Evolutionary conservation across 2,329 filamentous ascomycete genomes (phyloP).

Genomic region (Nemania serpens): DNA sequence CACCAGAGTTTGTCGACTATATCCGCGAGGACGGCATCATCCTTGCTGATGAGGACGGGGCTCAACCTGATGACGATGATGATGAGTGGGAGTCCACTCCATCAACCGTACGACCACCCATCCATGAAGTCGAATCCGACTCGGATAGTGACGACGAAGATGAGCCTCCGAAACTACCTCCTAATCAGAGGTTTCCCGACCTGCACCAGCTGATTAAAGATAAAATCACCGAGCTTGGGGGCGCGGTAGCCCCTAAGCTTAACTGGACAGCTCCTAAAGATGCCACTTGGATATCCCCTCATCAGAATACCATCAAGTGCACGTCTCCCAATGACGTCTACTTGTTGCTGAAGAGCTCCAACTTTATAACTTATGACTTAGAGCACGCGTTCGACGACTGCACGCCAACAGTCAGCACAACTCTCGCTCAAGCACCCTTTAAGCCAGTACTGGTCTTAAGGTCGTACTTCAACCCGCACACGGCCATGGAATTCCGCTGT

Average conservation of each 20-base stretch:
- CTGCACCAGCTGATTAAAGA: constrained; percentile 77
- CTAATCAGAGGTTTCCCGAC: constrained; percentile 66
- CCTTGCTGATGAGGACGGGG: constrained; percentile 74
- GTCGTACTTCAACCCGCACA: constrained; percentile 86
- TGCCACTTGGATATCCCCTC: constrained; percentile 84
- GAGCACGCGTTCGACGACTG: constrained; percentile 90
- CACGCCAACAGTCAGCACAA: constrained; percentile 44
- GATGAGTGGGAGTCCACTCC: constrained; percentile 58
- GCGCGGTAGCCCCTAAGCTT: constrained; percentile 86
- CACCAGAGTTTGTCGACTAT: constrained; percentile 78
- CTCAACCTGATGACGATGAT: constrained; percentile 60
- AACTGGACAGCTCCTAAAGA: constrained; percentile 99
- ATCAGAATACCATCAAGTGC: constrained; percentile 91
- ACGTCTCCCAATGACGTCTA: constrained; percentile 89
- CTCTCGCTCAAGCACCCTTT: constrained; percentile 56
- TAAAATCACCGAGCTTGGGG: constrained; percentile 80
- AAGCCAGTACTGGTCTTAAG: constrained; percentile 82
- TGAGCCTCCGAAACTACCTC: constrained; percentile 48
- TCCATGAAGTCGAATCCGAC: constrained; percentile 53
- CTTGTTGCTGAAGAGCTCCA: constrained; percentile 89
- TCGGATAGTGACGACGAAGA: constrained; percentile 59
- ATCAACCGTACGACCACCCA: constrained; percentile 39
- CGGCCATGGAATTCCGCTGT: constrained; percentile 90
- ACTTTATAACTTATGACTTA: constrained; percentile 92
- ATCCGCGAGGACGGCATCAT: constrained; percentile 92